Evolutionary conservation across 1,139 yeast species (phyloP), one percentile per base, ranked within the genome.

Genomic region (Nakaseomyces nivariensis): DNA sequence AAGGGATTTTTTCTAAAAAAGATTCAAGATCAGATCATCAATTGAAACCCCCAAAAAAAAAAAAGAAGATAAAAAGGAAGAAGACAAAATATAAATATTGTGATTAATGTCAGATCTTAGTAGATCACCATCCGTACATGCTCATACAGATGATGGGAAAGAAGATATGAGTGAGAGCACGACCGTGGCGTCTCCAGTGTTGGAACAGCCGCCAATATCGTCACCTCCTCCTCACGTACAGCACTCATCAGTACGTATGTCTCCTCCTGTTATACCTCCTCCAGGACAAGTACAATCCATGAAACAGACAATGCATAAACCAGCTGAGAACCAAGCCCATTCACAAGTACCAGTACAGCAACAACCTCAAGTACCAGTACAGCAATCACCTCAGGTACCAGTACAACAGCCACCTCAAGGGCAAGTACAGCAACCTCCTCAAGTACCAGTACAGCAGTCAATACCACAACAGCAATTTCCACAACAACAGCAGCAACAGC

Each of bases 111-210:
- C 42, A 7, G 42, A 38, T 38, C 13, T 24, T 7, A 38, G 42
- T 25, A 25, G 31, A 11, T 38, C 42, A 13, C 42, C 42, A 26
- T 38, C 42, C 4, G 8, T 38, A 11, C 31, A 24, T n/a, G 42
- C 24, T 25, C 42, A 24, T 10, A 38, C 9, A 6, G 31, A 38
- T 24, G 42, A 25, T 5, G 13, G 13, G 5, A 24, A 26, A 7
- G 42, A 38, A 11, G 42, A 38, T 11, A 38, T 38, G 31, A 38
- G 42, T 38, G 42, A 38, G 31, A 38, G 42, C 11, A 38, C 42
- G 11, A 38, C 42, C 8, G 25, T 38, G 3, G 42, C 31, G 29
- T 38, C 42, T n/a, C 42, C 42, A 2, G 42, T 38, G 13, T 5
- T 5, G 17, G 31, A 25, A 17, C 31, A 38, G 42, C 25, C 13